Evolutionary conservation across 208 protist genomes (phyloP).

Genomic region (Leishmania tropica): DNA sequence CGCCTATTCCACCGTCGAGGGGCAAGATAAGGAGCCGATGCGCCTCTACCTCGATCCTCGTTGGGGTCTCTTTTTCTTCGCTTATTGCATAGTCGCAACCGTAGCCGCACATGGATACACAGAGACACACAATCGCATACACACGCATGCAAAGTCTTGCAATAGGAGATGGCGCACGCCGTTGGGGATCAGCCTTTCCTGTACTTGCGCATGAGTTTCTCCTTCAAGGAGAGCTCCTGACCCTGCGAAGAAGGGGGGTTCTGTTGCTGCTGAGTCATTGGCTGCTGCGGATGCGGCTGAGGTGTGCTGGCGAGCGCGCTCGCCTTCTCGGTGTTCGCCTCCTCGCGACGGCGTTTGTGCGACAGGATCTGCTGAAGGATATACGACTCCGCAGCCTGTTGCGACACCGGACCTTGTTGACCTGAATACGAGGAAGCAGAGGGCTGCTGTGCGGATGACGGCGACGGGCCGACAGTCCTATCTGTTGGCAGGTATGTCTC

Average conservation of each 20-base stretch:
- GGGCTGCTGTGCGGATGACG: neutral
- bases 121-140: neutral
- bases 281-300: neutral
- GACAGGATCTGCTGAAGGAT: constrained; percentile 71
- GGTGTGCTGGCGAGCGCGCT: neutral
- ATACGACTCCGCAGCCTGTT: constrained; percentile 48
- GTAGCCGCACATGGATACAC: neutral
- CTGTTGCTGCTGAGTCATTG: neutral
- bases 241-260: neutral
- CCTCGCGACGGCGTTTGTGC: constrained; percentile 60
- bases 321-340: constrained; percentile 16
- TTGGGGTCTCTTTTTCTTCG: neutral
- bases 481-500: constrained; percentile 14
- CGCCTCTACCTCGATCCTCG: neutral
- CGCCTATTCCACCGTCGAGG: neutral
- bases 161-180: neutral
- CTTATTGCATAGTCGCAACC: neutral
- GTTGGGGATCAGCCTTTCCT: constrained; percentile 18
- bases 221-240: constrained; percentile 47
- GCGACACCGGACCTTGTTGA: neutral
- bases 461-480: constrained; percentile 1
- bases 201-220: constrained; percentile 61
- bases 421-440: neutral
- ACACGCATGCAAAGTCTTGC: neutral
- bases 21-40: neutral